phyloP scores from a whole-genome alignment of 192 early-diverging fungal species.

The Coemansia sp. region DNA sequence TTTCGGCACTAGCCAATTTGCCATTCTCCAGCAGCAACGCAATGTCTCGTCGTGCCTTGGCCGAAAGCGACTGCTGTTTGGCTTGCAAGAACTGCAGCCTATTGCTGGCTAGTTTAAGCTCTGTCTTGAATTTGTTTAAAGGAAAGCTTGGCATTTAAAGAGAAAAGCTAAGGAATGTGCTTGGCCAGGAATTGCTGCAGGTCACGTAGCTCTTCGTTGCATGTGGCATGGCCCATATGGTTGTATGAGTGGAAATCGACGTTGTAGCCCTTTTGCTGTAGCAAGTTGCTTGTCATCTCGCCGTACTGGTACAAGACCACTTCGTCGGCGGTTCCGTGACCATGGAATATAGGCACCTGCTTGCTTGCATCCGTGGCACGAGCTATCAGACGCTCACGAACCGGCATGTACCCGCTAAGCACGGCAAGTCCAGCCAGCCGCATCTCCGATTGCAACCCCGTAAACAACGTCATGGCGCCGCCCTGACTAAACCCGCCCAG shows the following conservation, averaged over 20 bases:
- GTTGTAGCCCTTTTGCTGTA: constrained; percentile 60
- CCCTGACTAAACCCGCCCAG: constrained; percentile 95
- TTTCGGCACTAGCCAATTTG: constrained; percentile 83
- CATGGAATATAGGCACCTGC: constrained; percentile 76
- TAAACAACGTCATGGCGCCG: constrained; percentile 71
- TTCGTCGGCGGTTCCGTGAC: constrained; percentile 77
- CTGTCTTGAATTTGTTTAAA: constrained; percentile 67
- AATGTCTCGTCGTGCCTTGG: constrained; percentile 78
- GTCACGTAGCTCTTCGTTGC: constrained; percentile 67
- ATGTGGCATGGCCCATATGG: constrained; percentile 76
- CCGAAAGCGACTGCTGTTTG: constrained; percentile 76
- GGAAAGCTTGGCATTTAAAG: constrained; percentile 1
- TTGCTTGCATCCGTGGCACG: constrained; percentile 62
- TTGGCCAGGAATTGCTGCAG: constrained; percentile 64
- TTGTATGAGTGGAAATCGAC: constrained; percentile 76
- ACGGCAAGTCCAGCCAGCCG: constrained; percentile 68
- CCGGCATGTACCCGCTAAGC: constrained; percentile 81
- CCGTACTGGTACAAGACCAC: constrained; percentile 75
- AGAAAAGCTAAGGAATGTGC: constrained; percentile 37
- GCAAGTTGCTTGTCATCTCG: constrained; percentile 59
- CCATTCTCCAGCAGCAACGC: constrained; percentile 73
- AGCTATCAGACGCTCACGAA: constrained; percentile 35
- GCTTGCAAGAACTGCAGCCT: constrained; percentile 84
- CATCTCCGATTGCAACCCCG: constrained; percentile 66
- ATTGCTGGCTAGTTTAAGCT: constrained; percentile 84